Base-by-base conservation (phyloP, 768 basidiomycete species). In the Fomitopsis pulvina region DNA sequence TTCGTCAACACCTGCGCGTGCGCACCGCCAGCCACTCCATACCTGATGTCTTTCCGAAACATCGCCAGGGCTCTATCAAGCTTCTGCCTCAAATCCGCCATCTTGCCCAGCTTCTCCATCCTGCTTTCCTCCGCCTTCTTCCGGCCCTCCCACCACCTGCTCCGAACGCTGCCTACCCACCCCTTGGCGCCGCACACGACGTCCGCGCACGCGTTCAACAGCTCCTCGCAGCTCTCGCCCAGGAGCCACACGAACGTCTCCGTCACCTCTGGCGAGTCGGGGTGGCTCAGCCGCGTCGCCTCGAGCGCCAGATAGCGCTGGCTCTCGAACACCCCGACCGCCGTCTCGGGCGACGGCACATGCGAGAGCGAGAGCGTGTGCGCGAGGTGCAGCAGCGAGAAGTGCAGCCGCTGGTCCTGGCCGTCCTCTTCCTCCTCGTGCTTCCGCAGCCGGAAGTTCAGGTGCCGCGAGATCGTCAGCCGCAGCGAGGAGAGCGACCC, bases 281-380 rank as follows among this genome's bases (percentile, higher is more conserved):
- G 79, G 51, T 83, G 79, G 27, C 66, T 63, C 29, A 81, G 63
- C 32, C 75, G 64, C 26, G 66, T 75, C 24, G 77, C 74, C 59
- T 88, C 85, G 2, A 88, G 67, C 53, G 87, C 78, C 50, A 87
- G 67, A 60, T 87, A 88, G 25, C 78, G 66, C 56, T 86, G 80
- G 2, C 77, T 78, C 66, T 88, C 86, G 52, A 88, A 88, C 12
- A 85, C 79, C 1, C 84, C 87, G 0, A 88, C 87, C 0, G 76
- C 76, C 25, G 72, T 67, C 57, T 87, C 81, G 9, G 45, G 5
- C 28, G 53, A 44, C 2, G 50, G 25, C 11, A 52, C 49, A n/a
- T 48, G 50, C 21, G 56, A 45, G 3, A 56, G 37, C 7, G 54
- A 47, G 28, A 59, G 51, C 25, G 52, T 26, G 38, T 62, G 60